These are phyloP conservation scores for Hypoxylon trugodes DNA, from an alignment of 495 filamentous ascomycete genomes.

Conservation along the genomic window DNA sequence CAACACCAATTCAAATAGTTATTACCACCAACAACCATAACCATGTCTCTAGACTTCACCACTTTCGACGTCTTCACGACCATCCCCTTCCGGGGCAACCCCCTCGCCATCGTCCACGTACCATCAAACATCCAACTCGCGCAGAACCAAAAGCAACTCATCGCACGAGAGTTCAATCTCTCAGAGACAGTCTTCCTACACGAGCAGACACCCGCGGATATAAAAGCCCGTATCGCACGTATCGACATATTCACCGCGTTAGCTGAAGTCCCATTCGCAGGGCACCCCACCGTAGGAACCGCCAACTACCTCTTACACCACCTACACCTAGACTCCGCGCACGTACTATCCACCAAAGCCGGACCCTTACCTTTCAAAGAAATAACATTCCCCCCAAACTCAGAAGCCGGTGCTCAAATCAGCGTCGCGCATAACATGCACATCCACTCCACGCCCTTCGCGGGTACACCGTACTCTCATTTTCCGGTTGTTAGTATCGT, in stretches of 20 bases:
- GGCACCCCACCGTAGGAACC: conserved; percentile 77
- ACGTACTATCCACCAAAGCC: conserved; percentile 65
- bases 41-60: conserved; percentile 51
- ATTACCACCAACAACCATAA: background rate
- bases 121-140: conserved; percentile 46
- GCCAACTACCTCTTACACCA: conserved; percentile 58
- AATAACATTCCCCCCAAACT: conserved; percentile 14
- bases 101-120: conserved; percentile 67
- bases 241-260: conserved; percentile 76
- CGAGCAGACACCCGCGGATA: conserved; percentile 39
- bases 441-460: conserved; percentile 57
- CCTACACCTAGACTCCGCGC: conserved; percentile 42
- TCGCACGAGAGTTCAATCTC: conserved; percentile 81
- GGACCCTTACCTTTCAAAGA: conserved; percentile 52
- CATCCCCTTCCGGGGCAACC: conserved; percentile 67
- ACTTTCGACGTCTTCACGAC: conserved; percentile 75
- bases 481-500: conserved; percentile 67
- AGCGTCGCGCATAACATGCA: conserved; percentile 70
- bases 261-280: conserved; percentile 74
- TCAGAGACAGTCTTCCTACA: conserved; percentile 84
- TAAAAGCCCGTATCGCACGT: conserved; percentile 35
- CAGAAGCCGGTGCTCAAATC: conserved; percentile 49
- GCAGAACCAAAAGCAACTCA: conserved; percentile 65
- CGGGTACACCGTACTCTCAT: background rate
- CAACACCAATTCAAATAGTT: background rate